Percentiles rank a stretch among this genome's conserved stretches.
Conservation (phyloP, 768 basidiomycete genomes). For the Neoboletus magnificus region DNA sequence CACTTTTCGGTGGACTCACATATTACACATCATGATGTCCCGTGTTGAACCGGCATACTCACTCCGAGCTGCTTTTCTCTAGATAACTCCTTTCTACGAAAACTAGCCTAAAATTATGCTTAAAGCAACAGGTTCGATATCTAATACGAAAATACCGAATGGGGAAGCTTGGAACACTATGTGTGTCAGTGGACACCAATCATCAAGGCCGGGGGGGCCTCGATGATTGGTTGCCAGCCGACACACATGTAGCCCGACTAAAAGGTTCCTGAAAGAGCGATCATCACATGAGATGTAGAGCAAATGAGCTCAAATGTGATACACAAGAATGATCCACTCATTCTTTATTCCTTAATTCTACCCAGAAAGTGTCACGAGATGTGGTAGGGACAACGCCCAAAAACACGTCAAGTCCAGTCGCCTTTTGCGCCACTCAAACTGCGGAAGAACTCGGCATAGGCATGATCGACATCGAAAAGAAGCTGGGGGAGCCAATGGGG, state of each 20-base stretch:
- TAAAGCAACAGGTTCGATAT: too few species aligned
- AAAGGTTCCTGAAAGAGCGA: not conserved
- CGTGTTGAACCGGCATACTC: not conserved
- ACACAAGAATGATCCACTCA: not conserved
- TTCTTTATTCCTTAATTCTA: not conserved
- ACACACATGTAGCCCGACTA: not conserved
- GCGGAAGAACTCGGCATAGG: conserved; percentile 90
- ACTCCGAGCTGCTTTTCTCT: not conserved
- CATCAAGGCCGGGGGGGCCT: not conserved
- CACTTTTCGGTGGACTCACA: not conserved
- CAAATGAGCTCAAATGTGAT: not conserved
- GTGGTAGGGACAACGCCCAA: not conserved
- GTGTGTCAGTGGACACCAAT: not conserved
- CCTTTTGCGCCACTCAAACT: conserved; percentile 52
- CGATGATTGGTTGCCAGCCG: not conserved
- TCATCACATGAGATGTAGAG: not conserved
- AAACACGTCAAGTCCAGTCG: conserved; percentile 17
- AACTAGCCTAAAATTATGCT: not conserved
- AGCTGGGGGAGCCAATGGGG: conserved; percentile 45
- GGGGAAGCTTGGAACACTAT: not conserved
- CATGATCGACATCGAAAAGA: conserved; percentile 95
- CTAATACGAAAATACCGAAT: too few species aligned
- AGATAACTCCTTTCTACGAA: not conserved
- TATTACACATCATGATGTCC: not conserved
- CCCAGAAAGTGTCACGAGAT: not conserved